Evolutionary conservation across 2,329 filamentous ascomycete genomes (phyloP).

Genomic region (Fusarium lyarnte): DNA sequence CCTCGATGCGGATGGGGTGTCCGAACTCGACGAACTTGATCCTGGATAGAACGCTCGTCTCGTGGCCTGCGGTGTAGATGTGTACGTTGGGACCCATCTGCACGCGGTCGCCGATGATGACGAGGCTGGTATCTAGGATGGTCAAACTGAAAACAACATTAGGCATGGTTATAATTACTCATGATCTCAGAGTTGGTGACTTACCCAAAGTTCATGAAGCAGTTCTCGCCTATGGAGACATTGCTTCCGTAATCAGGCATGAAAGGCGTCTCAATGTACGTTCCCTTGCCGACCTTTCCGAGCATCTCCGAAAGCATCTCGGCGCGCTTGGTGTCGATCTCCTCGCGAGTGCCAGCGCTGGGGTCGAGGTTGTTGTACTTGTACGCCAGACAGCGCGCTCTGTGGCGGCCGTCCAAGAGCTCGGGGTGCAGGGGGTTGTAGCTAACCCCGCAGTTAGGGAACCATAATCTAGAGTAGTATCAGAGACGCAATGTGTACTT

Average conservation of each 20-base stretch:
- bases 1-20: constrained; percentile 56
- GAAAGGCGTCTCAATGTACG: constrained; percentile 69
- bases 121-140: constrained; percentile 77
- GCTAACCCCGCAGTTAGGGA: constrained; percentile 1
- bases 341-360: constrained; percentile 18
- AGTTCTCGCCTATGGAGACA: constrained; percentile 67
- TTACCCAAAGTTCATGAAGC: constrained; percentile 65
- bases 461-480: fast-evolving
- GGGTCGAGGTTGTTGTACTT: constrained; percentile 42
- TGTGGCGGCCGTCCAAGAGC: constrained; percentile 36
- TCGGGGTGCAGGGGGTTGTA: constrained; percentile 32
- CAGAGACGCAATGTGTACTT: not conserved
- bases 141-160: constrained; percentile 52
- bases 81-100: constrained; percentile 77
- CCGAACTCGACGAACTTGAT: constrained; percentile 60
- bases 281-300: constrained; percentile 47
- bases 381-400: constrained; percentile 30
- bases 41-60: constrained; percentile 66
- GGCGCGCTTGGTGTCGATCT: constrained; percentile 1
- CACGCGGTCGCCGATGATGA: constrained; percentile 75
- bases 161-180: fast-evolving
- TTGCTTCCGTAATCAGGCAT: constrained; percentile 74
- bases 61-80: constrained; percentile 77
- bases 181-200: too few species aligned
- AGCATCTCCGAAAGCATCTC: constrained; percentile 31